A percentile compares a stretch with the other conserved stretches of the same genome.
These are phyloP conservation scores for Rhamnella rubrinervis DNA, from an alignment of 331 rosid genomes.

Conservation along the genomic window DNA sequence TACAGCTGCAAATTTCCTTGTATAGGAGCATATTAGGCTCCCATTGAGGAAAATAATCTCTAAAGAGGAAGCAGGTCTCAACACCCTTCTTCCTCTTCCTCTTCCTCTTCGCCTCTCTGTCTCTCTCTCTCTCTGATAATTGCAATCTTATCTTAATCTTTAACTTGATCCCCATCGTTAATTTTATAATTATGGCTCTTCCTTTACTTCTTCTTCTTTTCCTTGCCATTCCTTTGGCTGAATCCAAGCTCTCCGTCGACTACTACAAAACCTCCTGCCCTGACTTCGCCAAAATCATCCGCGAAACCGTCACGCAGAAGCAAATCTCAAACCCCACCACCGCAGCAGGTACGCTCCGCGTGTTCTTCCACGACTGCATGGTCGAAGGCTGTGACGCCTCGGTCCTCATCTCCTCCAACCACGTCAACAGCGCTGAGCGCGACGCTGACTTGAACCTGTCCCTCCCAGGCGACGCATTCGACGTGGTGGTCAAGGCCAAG, in stretches of 20 bases:
- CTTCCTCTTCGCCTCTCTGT: not conserved
- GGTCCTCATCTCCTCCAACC: conserved; percentile 35
- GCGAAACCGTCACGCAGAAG: conserved; percentile 33
- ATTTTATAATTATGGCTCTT: conserved; percentile 2
- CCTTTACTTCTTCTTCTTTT: conserved; percentile 2
- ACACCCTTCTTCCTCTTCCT: not conserved
- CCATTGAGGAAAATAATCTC: not conserved
- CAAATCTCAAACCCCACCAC: conserved; percentile 37
- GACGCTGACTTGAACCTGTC: conserved; percentile 61
- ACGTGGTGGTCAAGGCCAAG: conserved; percentile 47
- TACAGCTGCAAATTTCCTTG: not conserved
- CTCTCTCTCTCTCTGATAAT: not conserved
- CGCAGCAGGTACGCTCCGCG: conserved; percentile 47
- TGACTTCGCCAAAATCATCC: conserved; percentile 29
- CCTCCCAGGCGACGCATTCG: conserved; percentile 75
- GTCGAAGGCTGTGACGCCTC: conserved; percentile 58
- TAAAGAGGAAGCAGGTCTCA: conserved; percentile 15
- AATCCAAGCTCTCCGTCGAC: conserved; percentile 35
- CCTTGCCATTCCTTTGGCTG: conserved; percentile 19
- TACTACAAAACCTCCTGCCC: conserved; percentile 49
- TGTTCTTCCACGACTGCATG: conserved; percentile 53
- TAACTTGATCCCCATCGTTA: not conserved
- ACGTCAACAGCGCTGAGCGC: conserved; percentile 43
- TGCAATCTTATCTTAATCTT: not conserved
- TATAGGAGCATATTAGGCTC: not conserved